Evolutionary conservation across 495 filamentous ascomycete genomes (phyloP).

Genomic region (Aspergillus homomorphus): DNA sequence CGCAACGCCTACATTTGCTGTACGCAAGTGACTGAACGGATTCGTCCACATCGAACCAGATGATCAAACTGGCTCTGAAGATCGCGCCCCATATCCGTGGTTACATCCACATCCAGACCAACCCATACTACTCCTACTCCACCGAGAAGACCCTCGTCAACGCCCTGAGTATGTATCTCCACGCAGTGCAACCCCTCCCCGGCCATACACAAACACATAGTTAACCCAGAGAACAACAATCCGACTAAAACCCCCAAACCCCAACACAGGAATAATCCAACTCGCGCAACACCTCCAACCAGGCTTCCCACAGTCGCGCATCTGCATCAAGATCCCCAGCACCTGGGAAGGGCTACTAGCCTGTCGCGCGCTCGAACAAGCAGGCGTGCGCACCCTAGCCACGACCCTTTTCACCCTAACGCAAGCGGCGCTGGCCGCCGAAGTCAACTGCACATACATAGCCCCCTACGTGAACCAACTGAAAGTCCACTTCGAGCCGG

Average conservation of each 20-base stretch:
- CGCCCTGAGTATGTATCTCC: constrained; percentile 46
- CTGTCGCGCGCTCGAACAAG: constrained; percentile 52
- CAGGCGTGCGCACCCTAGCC: constrained; percentile 54
- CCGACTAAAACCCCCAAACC: background rate
- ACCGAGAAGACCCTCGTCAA: constrained; percentile 52
- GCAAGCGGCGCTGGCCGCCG: constrained; percentile 55
- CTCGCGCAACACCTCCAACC: constrained; percentile 49
- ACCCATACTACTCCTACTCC: constrained; percentile 55
- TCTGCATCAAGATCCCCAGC: constrained; percentile 62
- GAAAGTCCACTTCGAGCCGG: constrained; percentile 55
- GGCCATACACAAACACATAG: no score
- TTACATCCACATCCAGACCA: constrained; percentile 58
- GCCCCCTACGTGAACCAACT: constrained; percentile 65
- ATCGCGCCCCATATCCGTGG: constrained; percentile 53
- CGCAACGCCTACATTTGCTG: background rate
- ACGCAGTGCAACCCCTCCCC: background rate
- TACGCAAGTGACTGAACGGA: background rate
- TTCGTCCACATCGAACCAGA: constrained; percentile 24
- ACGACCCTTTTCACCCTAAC: constrained; percentile 60
- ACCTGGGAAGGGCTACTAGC: constrained; percentile 65
- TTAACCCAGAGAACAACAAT: no score
- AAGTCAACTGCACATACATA: constrained; percentile 57
- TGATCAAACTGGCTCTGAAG: constrained; percentile 51
- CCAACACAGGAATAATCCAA: constrained; percentile 43
- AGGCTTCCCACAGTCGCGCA: constrained; percentile 42